Evolutionary conservation across 306 rosid species (phyloP).

Genomic region (Pterocarpus santalinus): DNA sequence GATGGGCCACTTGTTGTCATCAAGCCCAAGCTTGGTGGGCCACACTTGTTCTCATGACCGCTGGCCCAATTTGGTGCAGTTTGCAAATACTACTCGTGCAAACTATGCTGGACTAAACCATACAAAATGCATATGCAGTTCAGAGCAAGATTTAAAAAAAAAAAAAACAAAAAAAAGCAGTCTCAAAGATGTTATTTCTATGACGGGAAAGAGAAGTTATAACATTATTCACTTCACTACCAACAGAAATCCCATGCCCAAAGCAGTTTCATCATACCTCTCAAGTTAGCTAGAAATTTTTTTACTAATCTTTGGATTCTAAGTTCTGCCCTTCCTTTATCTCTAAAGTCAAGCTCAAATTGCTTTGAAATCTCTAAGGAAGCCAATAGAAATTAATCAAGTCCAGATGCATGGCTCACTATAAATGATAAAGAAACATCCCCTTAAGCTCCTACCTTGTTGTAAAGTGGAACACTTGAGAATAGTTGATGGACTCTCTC

Average conservation of each 20-base stretch:
- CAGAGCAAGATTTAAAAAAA: too few relatives aligned
- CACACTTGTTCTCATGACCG: too few relatives aligned
- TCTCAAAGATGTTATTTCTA: not conserved
- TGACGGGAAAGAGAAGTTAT: not conserved
- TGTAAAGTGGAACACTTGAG: constrained; percentile 81
- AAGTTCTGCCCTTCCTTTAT: constrained; percentile 80
- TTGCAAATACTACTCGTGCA: too few relatives aligned
- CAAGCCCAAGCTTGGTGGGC: too few relatives aligned
- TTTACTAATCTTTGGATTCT: constrained; percentile 74
- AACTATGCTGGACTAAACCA: too few relatives aligned
- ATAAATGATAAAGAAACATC: not conserved
- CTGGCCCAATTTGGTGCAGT: too few relatives aligned
- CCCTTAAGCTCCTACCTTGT: constrained; percentile 58
- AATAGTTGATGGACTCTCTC: constrained; percentile 74
- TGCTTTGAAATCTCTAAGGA: constrained; percentile 72
- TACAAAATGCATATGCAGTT: too few relatives aligned
- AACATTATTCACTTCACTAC: constrained; percentile 7
- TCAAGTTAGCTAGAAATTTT: constrained; percentile 87
- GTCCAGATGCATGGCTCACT: not conserved
- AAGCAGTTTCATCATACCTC: constrained; percentile 58
- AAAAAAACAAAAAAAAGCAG: too few relatives aligned
- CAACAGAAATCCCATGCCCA: not conserved
- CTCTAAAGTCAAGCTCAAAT: constrained; percentile 88
- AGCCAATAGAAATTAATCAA: constrained; percentile 10
- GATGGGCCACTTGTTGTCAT: too few relatives aligned